Evolutionary conservation across 305 asterid species (phyloP), one percentile per base, ranked within the genome.

Genomic region (Rubia tinctorum): DNA sequence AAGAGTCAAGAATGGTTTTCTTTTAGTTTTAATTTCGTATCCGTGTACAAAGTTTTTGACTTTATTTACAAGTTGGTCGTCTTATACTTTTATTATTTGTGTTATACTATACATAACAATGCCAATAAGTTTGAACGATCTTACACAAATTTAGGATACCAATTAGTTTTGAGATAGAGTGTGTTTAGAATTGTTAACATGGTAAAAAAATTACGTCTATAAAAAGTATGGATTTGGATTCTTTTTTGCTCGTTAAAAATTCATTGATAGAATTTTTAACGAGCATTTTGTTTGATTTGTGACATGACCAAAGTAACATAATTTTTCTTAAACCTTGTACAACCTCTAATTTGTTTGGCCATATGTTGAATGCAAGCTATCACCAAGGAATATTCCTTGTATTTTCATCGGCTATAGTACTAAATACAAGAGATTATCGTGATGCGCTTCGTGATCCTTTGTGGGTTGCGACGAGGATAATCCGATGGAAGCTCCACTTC

Each of bases 1-100:
- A 80, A 75, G 91, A 90, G 77, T 73, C 76, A 8, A 97, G 65
- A 22, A 59, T 25, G 30, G 37, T 11, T 59, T 59, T 4, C 63
- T 7, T 61, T 22, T 47, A 18, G 43, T 72, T 66, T 14, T 43
- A 59, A 59, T n/a, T 37, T 1, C 8, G 4, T 7, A 55, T 18
- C 6, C 8, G 25, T n/a, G 60, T n/a, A 6, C 25, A 55, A 55
- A 51, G 64, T 53, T 51, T 55, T 51, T 18, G 22, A 34, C 64
- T 69, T 69, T 5, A 27, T 7, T 11, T 11, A 22, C 34, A 55
- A 27, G 58, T 27, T 69, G 25, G 23, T 3, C 51, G 40, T 56
- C 25, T 27, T 7, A 14, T 30, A 20, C 25, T 5, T 66, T 66
- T 17, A 9, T 11, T 22, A 5, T 66, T 66, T 6, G 23, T 66